Evolutionary conservation across 129 eudicot species (phyloP).

Genomic region (Dittrichia graveolens): DNA sequence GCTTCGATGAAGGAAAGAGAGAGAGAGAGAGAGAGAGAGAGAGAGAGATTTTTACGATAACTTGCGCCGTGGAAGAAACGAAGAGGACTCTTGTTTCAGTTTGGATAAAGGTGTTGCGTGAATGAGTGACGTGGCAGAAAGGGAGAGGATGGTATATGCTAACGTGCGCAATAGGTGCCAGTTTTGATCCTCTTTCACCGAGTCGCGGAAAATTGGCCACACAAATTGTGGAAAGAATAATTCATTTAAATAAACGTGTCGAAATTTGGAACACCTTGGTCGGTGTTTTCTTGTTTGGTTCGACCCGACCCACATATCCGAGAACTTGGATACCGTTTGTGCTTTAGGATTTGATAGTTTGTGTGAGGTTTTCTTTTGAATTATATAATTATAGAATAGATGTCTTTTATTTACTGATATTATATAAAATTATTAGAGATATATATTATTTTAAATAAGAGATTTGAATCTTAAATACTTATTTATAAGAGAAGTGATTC

Average conservation of each 20-base stretch:
- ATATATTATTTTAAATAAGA: too few species aligned
- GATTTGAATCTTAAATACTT: too few species aligned
- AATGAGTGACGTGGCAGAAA: constrained; percentile 44
- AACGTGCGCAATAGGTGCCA: constrained; percentile 31
- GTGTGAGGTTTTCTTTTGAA: too few species aligned
- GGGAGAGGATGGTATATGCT: constrained; percentile 27
- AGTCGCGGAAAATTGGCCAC: constrained; percentile 51
- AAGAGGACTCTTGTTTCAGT: constrained; percentile 26
- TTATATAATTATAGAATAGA: too few species aligned
- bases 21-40: too few species aligned
- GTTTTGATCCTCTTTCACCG: constrained; percentile 20
- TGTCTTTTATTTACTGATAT: too few species aligned
- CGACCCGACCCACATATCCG: constrained; percentile 11
- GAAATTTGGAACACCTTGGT: constrained; percentile 18
- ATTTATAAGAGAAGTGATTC: too few species aligned
- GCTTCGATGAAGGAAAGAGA: neutral
- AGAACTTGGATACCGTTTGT: too few species aligned
- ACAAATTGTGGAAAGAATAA: constrained; percentile 6
- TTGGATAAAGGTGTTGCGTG: constrained; percentile 32
- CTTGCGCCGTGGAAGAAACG: constrained; percentile 29
- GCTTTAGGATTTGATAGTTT: too few species aligned
- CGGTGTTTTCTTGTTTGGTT: constrained; percentile 16
- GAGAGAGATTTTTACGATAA: constrained; percentile 30
- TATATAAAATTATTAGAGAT: too few species aligned
- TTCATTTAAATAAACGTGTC: constrained; percentile 27